phyloP scores from a whole-genome alignment of 139 green algal species.

The Tetraselmis chui region DNA sequence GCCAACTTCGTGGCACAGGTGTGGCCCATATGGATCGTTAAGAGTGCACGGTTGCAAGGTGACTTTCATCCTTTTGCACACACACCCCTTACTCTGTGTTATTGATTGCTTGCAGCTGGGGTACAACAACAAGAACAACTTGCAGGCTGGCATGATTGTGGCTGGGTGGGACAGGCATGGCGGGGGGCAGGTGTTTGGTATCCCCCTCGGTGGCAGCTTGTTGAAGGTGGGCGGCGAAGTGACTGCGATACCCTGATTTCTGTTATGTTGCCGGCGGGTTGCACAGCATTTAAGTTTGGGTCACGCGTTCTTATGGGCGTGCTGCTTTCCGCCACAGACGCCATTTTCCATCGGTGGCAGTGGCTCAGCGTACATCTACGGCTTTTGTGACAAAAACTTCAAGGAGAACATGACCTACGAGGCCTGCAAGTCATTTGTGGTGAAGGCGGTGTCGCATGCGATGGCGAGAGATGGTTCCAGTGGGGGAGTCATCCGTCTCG shows the following conservation, averaged over 20 bases:
- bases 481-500: slow-evolving; percentile 77
- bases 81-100: no score
- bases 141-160: slow-evolving; percentile 42
- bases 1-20: slow-evolving; percentile 53
- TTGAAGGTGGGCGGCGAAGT: slow-evolving; percentile 31
- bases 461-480: slow-evolving; percentile 76
- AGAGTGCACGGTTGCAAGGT: no score
- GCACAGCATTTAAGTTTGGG: no score
- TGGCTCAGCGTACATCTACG: slow-evolving; percentile 83
- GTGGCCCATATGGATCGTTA: no score
- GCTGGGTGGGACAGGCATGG: slow-evolving; percentile 49
- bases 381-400: slow-evolving; percentile 38
- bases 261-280: no score
- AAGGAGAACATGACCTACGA: slow-evolving; percentile 54
- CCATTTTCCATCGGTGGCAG: slow-evolving; percentile 54
- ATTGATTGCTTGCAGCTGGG: slow-evolving; percentile 42
- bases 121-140: slow-evolving; percentile 80
- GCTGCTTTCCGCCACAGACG: background rate
- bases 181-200: slow-evolving; percentile 63
- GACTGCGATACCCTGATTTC: background rate
- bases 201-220: slow-evolving; percentile 80
- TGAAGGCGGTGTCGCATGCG: slow-evolving; percentile 61
- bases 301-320: no score
- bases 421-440: slow-evolving; percentile 72
- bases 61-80: no score